A percentile compares a stretch with the other conserved stretches of the same genome.
Conservation (phyloP, 164 flowering plant genomes). For the Chimonanthus salicifolius region DNA sequence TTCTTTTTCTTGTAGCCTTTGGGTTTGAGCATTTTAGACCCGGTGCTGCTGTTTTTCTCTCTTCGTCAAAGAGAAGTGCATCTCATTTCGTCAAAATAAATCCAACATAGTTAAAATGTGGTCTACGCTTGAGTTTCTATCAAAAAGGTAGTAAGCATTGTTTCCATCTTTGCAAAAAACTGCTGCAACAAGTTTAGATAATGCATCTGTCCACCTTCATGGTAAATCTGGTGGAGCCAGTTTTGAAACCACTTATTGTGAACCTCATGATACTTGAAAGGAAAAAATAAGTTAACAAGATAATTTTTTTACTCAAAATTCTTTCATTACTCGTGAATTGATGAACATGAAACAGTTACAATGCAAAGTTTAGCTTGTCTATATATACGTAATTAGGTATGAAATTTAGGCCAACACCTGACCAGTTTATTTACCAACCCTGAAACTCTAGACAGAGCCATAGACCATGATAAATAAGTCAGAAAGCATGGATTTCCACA, state of each 20-base stretch:
- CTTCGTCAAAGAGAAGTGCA: too few species aligned
- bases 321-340: too few species aligned
- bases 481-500: too few species aligned
- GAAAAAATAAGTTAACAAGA: neutral
- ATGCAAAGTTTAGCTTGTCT: neutral
- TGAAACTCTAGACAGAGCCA: neutral
- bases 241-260: neutral
- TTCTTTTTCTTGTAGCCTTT: too few species aligned
- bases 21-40: too few species aligned
- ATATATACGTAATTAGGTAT: neutral
- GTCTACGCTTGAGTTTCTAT: neutral
- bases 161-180: neutral
- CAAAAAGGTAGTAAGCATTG: neutral
- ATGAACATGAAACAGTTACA: too few species aligned
- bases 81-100: neutral
- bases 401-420: neutral
- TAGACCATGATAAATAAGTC: neutral
- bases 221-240: neutral
- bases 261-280: neutral
- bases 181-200: neutral
- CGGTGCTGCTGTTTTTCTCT: too few species aligned
- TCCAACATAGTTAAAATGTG: neutral
- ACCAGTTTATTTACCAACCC: neutral
- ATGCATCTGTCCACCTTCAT: neutral
- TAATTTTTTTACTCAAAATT: neutral